Conservation (phyloP, 768 basidiomycete genomes). For the Podaxis sp. region DNA sequence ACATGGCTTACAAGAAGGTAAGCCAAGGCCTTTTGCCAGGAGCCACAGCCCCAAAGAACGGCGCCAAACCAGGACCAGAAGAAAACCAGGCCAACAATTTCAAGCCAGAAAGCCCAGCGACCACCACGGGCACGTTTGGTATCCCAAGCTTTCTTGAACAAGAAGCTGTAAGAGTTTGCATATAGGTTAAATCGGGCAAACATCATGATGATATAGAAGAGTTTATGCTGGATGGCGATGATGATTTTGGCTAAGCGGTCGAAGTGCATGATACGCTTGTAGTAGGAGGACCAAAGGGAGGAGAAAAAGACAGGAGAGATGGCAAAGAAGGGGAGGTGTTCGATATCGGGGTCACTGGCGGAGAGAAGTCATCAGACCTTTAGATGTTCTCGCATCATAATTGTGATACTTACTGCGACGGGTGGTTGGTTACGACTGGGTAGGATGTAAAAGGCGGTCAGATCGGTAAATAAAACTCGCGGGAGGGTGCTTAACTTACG, state of each 20-base stretch:
- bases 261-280: conserved; percentile 82
- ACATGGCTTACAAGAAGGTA: conserved; percentile 87
- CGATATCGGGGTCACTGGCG: conserved; percentile 76
- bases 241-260: conserved; percentile 66
- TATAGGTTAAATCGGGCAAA: conserved; percentile 97
- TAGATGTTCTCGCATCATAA: background rate
- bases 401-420: conserved; percentile 70
- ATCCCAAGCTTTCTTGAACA: conserved; percentile 65
- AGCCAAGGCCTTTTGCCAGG: conserved; percentile 63
- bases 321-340: conserved; percentile 92
- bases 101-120: conserved; percentile 75
- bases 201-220: conserved; percentile 89
- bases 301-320: conserved; percentile 86
- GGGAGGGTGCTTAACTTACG: conserved; percentile 48
- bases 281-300: conserved; percentile 91
- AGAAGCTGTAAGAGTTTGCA: conserved; percentile 76
- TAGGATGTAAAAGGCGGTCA: conserved; percentile 11
- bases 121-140: conserved; percentile 64
- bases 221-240: conserved; percentile 80
- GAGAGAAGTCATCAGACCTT: conserved; percentile 10
- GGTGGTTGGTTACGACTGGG: conserved; percentile 94
- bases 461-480: conserved; percentile 1
- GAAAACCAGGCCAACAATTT: conserved; percentile 70
- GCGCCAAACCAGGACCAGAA: conserved; percentile 89
- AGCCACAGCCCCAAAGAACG: conserved; percentile 68